A percentile compares a stretch with the other conserved stretches of the same genome.
These are phyloP conservation scores for Desmodesmus armatus DNA, from an alignment of 139 green algal genomes.

Conservation along the genomic window DNA sequence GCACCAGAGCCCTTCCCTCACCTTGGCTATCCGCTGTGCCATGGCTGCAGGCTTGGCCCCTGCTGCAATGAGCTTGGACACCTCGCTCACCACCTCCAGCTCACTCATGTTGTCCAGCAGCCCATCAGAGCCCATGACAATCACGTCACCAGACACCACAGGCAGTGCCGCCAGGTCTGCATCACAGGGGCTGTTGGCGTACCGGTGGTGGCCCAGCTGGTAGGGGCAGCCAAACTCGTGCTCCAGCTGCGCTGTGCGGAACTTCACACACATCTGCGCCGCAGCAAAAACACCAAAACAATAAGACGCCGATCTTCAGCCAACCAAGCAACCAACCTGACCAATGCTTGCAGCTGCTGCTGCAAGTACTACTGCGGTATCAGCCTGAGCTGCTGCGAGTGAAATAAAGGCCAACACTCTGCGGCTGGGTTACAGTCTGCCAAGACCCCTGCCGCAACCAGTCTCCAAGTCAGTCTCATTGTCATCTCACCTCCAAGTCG, in stretches of 20 bases:
- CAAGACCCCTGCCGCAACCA: too few species aligned
- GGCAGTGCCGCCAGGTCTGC: conserved; percentile 82
- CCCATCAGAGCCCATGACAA: conserved; percentile 91
- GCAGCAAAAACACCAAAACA: not conserved
- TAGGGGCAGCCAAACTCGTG: conserved; percentile 94
- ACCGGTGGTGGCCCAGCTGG: conserved; percentile 84
- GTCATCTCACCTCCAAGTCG: conserved; percentile 28
- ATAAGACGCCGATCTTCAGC: too few species aligned
- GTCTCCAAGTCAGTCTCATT: too few species aligned
- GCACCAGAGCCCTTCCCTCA: too few species aligned
- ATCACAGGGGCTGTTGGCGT: conserved; percentile 70
- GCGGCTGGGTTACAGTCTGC: too few species aligned
- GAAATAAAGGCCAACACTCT: too few species aligned
- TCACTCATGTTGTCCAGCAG: conserved; percentile 94
- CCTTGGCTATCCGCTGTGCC: conserved; percentile 13
- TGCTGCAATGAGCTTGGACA: not conserved
- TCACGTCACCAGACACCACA: conserved; percentile 80
- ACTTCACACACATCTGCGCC: conserved; percentile 66
- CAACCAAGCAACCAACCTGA: too few species aligned
- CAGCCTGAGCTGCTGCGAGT: too few species aligned
- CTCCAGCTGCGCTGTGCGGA: conserved; percentile 89
- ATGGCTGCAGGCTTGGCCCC: conserved; percentile 6
- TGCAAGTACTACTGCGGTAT: too few species aligned
- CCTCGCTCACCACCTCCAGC: conserved; percentile 67
- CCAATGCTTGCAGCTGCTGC: too few species aligned